Evolutionary conservation across 345 rosid genomes (phyloP).

Genomic region (Populus simonii): DNA sequence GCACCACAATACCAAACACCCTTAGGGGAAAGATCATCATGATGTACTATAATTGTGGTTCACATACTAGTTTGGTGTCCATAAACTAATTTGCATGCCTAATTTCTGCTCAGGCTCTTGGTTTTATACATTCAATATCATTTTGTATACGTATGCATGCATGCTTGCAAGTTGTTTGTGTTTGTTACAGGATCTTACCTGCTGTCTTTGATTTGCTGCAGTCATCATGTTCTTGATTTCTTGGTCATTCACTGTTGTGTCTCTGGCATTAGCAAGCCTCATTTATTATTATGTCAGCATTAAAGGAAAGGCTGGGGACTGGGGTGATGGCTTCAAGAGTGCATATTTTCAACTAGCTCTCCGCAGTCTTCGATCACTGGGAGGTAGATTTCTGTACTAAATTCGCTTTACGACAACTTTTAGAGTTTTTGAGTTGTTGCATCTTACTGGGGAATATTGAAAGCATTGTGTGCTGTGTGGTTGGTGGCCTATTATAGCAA

Average conservation of each 20-base stretch:
- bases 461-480: neutral
- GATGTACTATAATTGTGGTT: neutral
- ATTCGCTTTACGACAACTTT: neutral
- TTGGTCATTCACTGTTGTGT: slow-evolving; percentile 88
- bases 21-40: neutral
- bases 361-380: slow-evolving; percentile 96
- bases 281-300: slow-evolving; percentile 94
- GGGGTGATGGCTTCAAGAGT: slow-evolving; percentile 99
- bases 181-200: slow-evolving; percentile 8
- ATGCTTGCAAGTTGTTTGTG: neutral
- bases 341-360: slow-evolving; percentile 99
- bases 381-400: slow-evolving; percentile 54
- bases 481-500: neutral
- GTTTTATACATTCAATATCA: neutral
- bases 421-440: neutral
- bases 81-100: neutral
- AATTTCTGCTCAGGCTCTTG: neutral
- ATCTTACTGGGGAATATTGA: neutral
- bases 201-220: slow-evolving; percentile 44
- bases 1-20: neutral
- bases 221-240: slow-evolving; percentile 99
- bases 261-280: slow-evolving; percentile 96
- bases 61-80: neutral
- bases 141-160: neutral
- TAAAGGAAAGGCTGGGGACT: slow-evolving; percentile 99